phyloP scores from a whole-genome alignment of 805 yeast genomes.

The Candida insectalens region DNA sequence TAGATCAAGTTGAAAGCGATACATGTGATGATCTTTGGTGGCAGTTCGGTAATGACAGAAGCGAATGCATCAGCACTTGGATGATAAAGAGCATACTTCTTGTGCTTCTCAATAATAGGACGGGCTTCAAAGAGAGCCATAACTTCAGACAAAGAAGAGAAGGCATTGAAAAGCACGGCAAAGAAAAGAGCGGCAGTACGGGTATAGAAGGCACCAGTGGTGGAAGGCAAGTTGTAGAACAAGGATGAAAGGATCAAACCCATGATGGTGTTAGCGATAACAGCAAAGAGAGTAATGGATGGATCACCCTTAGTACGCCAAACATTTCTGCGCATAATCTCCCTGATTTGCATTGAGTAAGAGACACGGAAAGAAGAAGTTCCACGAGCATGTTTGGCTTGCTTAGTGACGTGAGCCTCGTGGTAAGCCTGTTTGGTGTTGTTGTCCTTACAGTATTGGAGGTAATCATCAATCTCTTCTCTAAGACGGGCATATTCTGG shows the following conservation, averaged over 20 bases:
- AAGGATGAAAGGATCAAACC: constrained; percentile 48
- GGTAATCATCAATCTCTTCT: constrained; percentile 25
- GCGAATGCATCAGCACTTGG: constrained; percentile 56
- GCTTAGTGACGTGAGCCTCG: constrained; percentile 30
- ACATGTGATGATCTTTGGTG: constrained; percentile 35
- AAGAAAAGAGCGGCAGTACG: constrained; percentile 62
- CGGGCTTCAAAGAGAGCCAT: constrained; percentile 44
- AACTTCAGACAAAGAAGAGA: constrained; percentile 50
- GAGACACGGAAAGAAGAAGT: constrained; percentile 46
- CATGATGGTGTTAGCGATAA: constrained; percentile 39
- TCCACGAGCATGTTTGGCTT: constrained; percentile 35
- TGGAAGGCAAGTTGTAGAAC: constrained; percentile 37
- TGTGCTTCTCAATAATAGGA: constrained; percentile 50
- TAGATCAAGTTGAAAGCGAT: constrained; percentile 38
- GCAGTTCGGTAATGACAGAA: constrained; percentile 48
- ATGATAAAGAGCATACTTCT: constrained; percentile 44
- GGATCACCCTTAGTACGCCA: constrained; percentile 43
- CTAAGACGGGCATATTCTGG: constrained; percentile 24
- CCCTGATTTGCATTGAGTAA: constrained; percentile 40
- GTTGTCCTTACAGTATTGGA: constrained; percentile 4
- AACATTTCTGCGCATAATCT: constrained; percentile 34
- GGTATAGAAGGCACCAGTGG: constrained; percentile 39
- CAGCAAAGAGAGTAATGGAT: constrained; percentile 31
- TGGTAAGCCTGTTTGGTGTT: constrained; percentile 6
- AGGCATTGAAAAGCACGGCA: constrained; percentile 53